Conservation (phyloP, 495 filamentous ascomycete genomes). For the Penicillium salamii region DNA sequence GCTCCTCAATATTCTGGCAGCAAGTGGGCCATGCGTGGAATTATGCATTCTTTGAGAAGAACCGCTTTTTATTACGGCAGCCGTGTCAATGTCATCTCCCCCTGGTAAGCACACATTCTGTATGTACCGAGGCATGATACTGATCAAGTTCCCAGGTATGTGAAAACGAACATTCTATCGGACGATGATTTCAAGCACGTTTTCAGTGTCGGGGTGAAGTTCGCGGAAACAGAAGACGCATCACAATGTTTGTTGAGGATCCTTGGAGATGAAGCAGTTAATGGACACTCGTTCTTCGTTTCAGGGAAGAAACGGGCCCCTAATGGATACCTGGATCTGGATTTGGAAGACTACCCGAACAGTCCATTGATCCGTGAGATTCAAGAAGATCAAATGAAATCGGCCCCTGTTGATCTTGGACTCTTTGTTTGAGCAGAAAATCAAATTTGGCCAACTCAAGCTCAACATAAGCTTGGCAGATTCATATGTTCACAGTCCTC, state of each 20-base stretch:
- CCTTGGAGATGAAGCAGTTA: constrained; percentile 12
- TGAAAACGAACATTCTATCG: constrained; percentile 22
- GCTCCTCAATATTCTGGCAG: constrained; percentile 22
- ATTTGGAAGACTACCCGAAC: neutral
- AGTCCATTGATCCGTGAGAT: neutral
- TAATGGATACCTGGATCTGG: constrained; percentile 15
- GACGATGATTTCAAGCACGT: constrained; percentile 11
- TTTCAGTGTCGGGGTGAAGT: constrained; percentile 12
- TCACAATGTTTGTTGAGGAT: constrained; percentile 16
- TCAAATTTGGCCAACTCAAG: too few species aligned
- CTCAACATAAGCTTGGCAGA: too few species aligned
- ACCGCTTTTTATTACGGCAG: constrained; percentile 20
- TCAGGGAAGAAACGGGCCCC: constrained; percentile 15
- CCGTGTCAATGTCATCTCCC: constrained; percentile 20
- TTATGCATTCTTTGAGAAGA: constrained; percentile 24
- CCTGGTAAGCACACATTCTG: constrained; percentile 10
- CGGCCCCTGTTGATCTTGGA: constrained; percentile 1
- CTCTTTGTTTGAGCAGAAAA: neutral
- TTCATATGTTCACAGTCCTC: neutral
- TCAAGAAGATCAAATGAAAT: constrained; percentile 1
- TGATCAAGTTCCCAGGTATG: constrained; percentile 14
- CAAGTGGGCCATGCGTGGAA: constrained; percentile 31
- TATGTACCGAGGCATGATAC: neutral
- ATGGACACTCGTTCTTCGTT: constrained; percentile 20
- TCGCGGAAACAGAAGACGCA: constrained; percentile 15